Evolutionary conservation across 805 yeast genomes (phyloP), one percentile per base, ranked within the genome.

Genomic region (Yarrowia keelungensis): DNA sequence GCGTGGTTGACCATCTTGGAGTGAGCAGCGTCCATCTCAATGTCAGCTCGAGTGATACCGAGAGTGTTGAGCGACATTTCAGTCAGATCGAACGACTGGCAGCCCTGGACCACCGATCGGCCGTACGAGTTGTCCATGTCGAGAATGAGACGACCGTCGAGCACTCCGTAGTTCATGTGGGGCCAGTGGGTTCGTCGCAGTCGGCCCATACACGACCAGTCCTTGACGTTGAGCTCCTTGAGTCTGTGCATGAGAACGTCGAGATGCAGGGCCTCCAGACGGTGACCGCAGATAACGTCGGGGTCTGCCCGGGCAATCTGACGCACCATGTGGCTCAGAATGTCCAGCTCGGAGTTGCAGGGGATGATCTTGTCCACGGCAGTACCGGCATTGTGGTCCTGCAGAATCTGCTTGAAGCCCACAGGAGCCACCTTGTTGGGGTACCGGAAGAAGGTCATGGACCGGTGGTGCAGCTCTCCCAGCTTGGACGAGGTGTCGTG

Each of bases 51-150:
- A 14, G 81, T 85, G 74, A 84, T 85, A 71, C 85, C 86, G 73
- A 97, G 88, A 16, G 91, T 90, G 62, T 91, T 85, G 39, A 86
- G 88, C 73, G 87, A 89, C 98, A 95, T 95, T 78, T 95, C 99
- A 14, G 90, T 83, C 69, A 95, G 81, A 70, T 91, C 96, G 97
- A 97, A 95, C 16, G 94, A 90, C 77, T 92, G 97, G 79, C 98
- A 95, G 76, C 92, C 92, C 5, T 89, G 81, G 4, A 97, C 92
- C 71, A 94, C 81, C 0, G 98, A 93, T 76, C 90, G 95, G 61
- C 98, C 99, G 87, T 93, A 85, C 74, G 92, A 97, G 78, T 95
- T 95, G 65, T 94, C 92, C 75, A 95, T 87, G 78, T 95, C 99
- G 83, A 97, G 91, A 56, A 94, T 75, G 69, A 95, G 83, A 73